These are phyloP conservation scores for Prinsepia uniflora DNA, from an alignment of 306 rosid genomes.

Conservation along the genomic window DNA sequence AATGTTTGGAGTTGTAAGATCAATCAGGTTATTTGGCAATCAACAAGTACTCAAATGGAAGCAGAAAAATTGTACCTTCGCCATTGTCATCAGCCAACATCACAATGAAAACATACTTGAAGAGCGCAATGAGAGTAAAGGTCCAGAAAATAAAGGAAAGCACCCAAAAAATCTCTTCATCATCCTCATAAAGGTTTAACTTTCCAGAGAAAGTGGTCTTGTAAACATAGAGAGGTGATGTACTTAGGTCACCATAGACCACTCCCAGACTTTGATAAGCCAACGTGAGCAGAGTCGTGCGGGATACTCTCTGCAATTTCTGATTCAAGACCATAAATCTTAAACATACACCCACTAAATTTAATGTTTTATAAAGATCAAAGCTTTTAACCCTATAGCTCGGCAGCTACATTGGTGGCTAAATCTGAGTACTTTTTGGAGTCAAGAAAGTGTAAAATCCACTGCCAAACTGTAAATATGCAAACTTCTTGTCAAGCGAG, in stretches of 20 bases:
- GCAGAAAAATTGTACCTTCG: conserved; percentile 49
- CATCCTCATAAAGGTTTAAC: conserved; percentile 61
- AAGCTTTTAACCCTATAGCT: not conserved
- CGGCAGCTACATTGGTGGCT: not conserved
- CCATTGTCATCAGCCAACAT: conserved; percentile 79
- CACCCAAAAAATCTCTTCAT: conserved; percentile 71
- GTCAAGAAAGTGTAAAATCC: too few species aligned
- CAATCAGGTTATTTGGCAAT: not conserved
- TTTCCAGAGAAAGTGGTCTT: conserved; percentile 76
- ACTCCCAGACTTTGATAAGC: conserved; percentile 89
- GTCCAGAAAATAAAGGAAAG: conserved; percentile 85
- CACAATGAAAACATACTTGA: conserved; percentile 70
- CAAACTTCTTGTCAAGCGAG: too few species aligned
- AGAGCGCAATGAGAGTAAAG: conserved; percentile 65
- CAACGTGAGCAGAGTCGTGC: conserved; percentile 47
- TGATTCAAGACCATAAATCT: conserved; percentile 31
- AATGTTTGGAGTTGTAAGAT: not conserved
- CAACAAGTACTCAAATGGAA: not conserved
- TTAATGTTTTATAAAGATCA: not conserved
- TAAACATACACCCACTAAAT: not conserved
- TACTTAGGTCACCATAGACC: conserved; percentile 81
- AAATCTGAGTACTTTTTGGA: not conserved
- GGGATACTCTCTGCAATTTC: conserved; percentile 53
- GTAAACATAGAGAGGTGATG: conserved; percentile 83
- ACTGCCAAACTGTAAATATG: too few species aligned